Evolutionary conservation across 2,329 filamentous ascomycete genomes (phyloP).

Genomic region (Geosmithia putterillii): DNA sequence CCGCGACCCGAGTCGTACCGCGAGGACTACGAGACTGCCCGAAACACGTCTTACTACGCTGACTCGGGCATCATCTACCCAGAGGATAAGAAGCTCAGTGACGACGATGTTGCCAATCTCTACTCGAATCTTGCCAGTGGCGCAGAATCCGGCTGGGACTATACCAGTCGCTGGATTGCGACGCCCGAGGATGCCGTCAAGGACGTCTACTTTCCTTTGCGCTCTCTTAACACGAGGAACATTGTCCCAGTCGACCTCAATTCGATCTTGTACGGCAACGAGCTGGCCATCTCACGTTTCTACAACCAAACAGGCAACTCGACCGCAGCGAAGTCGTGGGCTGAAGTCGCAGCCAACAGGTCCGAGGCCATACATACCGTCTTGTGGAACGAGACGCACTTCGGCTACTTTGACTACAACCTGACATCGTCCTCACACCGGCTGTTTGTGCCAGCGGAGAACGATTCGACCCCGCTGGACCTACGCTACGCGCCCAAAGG

Average conservation of each 20-base stretch:
- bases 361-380: constrained; percentile 50
- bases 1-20: constrained; percentile 56
- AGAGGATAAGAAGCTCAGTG: constrained; percentile 33
- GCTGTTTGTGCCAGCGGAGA: constrained; percentile 37
- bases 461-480: constrained; percentile 19
- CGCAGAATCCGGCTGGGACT: constrained; percentile 57
- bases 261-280: constrained; percentile 55
- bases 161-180: constrained; percentile 43
- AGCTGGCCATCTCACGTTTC: constrained; percentile 45
- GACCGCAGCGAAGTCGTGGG: constrained; percentile 35
- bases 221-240: constrained; percentile 46
- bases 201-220: constrained; percentile 53
- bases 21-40: constrained; percentile 55
- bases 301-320: constrained; percentile 36
- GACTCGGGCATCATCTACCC: constrained; percentile 45
- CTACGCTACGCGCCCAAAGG: constrained; percentile 34
- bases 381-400: constrained; percentile 52
- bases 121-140: constrained; percentile 53
- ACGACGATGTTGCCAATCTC: constrained; percentile 35
- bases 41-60: constrained; percentile 50
- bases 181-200: constrained; percentile 43
- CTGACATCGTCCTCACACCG: constrained; percentile 44
- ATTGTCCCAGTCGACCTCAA: constrained; percentile 55
- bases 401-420: constrained; percentile 60
- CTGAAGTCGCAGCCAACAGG: constrained; percentile 33